Conservation (phyloP, 495 filamentous ascomycete genomes). For the Lasiosphaeriaceae sp. region DNA sequence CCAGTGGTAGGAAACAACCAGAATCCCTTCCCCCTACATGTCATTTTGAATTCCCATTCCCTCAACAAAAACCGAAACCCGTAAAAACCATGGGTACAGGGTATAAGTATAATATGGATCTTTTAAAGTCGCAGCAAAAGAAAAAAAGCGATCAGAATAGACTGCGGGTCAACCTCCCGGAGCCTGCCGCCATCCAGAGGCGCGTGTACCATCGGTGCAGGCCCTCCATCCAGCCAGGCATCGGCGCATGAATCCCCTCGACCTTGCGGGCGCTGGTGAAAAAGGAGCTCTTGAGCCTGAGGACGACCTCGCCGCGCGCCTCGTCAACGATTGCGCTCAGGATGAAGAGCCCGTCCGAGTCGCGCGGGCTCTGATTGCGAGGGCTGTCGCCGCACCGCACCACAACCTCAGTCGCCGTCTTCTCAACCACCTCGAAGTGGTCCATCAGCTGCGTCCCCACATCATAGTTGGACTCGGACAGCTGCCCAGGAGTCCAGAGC, state of each 20-base stretch:
- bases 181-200: constrained; percentile 55
- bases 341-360: constrained; percentile 67
- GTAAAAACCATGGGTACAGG: too few relatives aligned
- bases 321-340: constrained; percentile 60
- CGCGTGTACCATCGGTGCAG: constrained; percentile 64
- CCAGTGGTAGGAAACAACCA: too few relatives aligned
- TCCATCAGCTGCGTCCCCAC: constrained; percentile 65
- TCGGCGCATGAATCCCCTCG: constrained; percentile 46
- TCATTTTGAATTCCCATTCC: too few relatives aligned
- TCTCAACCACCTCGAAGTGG: constrained; percentile 73
- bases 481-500: constrained; percentile 58
- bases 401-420: constrained; percentile 55
- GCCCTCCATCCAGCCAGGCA: constrained; percentile 53
- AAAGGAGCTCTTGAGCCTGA: constrained; percentile 65
- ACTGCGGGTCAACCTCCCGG: constrained; percentile 25
- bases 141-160: too few relatives aligned
- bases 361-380: constrained; percentile 49
- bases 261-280: constrained; percentile 40
- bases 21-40: too few relatives aligned
- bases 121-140: too few relatives aligned
- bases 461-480: constrained; percentile 53
- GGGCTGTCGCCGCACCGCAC: constrained; percentile 68
- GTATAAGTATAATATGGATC: too few relatives aligned
- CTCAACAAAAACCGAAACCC: too few relatives aligned
- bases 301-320: constrained; percentile 56